Base-by-base conservation (phyloP, 1,139 yeast genomes). In the Trichomonascaceae sp. region DNA sequence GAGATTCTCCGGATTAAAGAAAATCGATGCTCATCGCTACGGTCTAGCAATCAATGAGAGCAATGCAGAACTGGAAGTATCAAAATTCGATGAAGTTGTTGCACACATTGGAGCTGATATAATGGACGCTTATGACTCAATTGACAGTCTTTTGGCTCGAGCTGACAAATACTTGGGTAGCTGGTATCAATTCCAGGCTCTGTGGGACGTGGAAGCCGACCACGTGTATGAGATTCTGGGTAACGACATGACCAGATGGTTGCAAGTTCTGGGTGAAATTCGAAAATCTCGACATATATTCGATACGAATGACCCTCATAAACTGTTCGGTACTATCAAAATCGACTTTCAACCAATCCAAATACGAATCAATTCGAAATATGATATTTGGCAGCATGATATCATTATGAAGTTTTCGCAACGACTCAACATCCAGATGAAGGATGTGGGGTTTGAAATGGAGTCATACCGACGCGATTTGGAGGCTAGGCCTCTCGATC, bases 181-280 rank as follows among this genome's bases (percentile, higher is more conserved):
- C 36, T 88, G 95, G 95, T 65, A 67, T 8, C 70, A 70, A 32
- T 72, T 85, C 38, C 87, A 84, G 62, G 69, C 76, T 1, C 67
- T 86, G 3, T 84, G 91, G 87, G 85, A 80, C 56, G 61, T 79
- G 13, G 73, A 73, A 24, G 61, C 74, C 0, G 72, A 71, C 5
- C 66, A 68, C 53, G 65, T 75, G 47, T 63, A 65, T 58, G 56
- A 59, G 27, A 43, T 61, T 17, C 63, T 77, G 10, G 77, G 75
- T 1, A 58, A 65, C 6, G 70, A 74, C 20, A 61, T 84, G 49
- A 58, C 61, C 0, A 60, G 62, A 13, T 85, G 91, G 93, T 63
- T 78, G 30, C 68, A 68, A 3, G 62, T 76, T 1, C 63, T 84
- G 36, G 66, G 69, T 5, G 80, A 79, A 17, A 68, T 84, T 7